phyloP scores from a whole-genome alignment of 495 filamentous ascomycete species.

The Hyaloscypha hepaticicola region DNA sequence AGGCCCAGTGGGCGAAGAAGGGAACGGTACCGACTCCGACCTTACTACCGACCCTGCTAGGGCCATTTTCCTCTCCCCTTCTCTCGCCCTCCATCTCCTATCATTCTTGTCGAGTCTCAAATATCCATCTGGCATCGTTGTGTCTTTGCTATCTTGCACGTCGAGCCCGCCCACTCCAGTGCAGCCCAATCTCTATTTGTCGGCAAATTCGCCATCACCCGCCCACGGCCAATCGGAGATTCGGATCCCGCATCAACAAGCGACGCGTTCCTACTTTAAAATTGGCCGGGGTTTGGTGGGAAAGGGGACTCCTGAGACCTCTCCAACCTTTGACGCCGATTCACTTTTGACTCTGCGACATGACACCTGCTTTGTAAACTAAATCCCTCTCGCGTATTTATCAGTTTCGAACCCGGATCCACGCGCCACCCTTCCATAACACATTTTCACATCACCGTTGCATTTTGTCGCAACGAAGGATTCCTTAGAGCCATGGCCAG shows the following conservation, averaged over 20 bases:
- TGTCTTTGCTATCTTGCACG: background rate
- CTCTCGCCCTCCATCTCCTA: background rate
- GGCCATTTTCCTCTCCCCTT: background rate
- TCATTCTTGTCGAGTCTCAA: background rate
- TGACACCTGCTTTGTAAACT: constrained; percentile 11
- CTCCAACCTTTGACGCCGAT: background rate
- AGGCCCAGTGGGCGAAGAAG: too few relatives aligned
- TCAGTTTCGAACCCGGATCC: background rate
- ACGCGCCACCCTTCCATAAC: background rate
- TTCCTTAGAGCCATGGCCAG: constrained; percentile 46
- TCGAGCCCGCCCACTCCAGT: background rate
- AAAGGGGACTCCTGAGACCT: constrained; percentile 7
- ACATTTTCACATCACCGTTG: background rate
- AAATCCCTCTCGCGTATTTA: background rate
- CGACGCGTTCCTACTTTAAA: constrained; percentile 12
- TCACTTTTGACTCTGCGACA: constrained; percentile 7
- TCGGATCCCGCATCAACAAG: constrained; percentile 6
- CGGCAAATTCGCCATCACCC: background rate
- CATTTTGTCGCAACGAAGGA: constrained; percentile 33
- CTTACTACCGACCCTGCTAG: background rate
- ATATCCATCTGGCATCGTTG: too few relatives aligned
- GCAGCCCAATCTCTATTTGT: background rate
- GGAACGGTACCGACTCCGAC: background rate
- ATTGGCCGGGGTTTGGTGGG: constrained; percentile 5
- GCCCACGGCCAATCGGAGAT: background rate